phyloP scores from a whole-genome alignment of 805 yeast species.

The Saccharomycopsis sp. region DNA sequence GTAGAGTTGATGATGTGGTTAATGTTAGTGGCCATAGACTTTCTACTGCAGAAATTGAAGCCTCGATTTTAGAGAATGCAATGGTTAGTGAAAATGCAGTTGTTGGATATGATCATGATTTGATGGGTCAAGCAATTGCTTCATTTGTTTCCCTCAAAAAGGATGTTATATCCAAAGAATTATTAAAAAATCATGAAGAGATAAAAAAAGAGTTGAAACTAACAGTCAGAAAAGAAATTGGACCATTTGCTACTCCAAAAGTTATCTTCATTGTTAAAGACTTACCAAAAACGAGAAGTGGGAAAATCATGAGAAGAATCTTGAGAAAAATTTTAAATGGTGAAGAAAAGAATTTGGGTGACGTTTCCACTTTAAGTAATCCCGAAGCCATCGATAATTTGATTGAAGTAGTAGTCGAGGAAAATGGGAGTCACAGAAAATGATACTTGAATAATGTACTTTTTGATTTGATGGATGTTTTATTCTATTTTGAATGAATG shows the following conservation, averaged over 20 bases:
- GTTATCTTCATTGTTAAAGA: slow-evolving; percentile 61
- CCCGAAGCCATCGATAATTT: slow-evolving; percentile 63
- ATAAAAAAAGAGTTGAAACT: slow-evolving; percentile 53
- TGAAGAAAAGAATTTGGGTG: slow-evolving; percentile 77
- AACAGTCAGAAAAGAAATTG: slow-evolving; percentile 69
- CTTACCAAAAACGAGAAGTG: slow-evolving; percentile 79
- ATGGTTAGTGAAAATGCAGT: slow-evolving; percentile 73
- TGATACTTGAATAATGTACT: too few species aligned
- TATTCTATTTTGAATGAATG: too few species aligned
- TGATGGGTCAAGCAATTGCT: slow-evolving; percentile 80
- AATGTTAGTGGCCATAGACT: slow-evolving; percentile 80
- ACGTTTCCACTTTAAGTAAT: slow-evolving; percentile 65
- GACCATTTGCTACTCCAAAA: slow-evolving; percentile 83
- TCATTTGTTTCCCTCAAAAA: slow-evolving; percentile 58
- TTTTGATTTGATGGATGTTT: too few species aligned
- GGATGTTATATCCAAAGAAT: slow-evolving; percentile 18
- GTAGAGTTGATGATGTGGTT: slow-evolving; percentile 83
- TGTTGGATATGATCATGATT: slow-evolving; percentile 72
- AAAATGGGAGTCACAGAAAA: background rate
- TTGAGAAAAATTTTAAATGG: slow-evolving; percentile 65
- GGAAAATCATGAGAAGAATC: slow-evolving; percentile 81
- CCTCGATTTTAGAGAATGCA: slow-evolving; percentile 63
- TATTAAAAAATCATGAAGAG: slow-evolving; percentile 32
- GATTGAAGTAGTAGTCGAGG: slow-evolving; percentile 35
- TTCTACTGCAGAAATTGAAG: slow-evolving; percentile 84